These are phyloP conservation scores for Aspergillus sp. DNA, from an alignment of 2,329 filamentous ascomycete genomes.

Conservation along the genomic window DNA sequence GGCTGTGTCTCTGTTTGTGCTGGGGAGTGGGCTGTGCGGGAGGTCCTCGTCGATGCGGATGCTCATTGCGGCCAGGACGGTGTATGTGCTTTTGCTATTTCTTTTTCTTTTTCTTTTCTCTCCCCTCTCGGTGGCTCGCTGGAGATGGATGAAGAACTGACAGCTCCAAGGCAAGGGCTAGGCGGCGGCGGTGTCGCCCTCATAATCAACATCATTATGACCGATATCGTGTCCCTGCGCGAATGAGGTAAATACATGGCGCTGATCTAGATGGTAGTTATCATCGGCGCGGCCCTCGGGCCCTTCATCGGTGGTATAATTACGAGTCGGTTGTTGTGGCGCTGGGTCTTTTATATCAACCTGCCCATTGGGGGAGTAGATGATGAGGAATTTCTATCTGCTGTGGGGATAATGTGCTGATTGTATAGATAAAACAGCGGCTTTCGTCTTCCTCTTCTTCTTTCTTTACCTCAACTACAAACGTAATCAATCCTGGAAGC, in stretches of 20 bases:
- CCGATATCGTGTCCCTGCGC: constrained; percentile 52
- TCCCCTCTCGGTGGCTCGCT: background rate
- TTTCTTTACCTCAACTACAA: too few species aligned
- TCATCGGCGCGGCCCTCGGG: constrained; percentile 43
- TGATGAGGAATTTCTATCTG: too few species aligned
- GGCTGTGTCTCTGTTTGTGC: constrained; percentile 45
- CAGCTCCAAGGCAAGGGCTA: constrained; percentile 44
- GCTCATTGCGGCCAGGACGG: constrained; percentile 52
- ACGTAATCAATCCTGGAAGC: constrained; percentile 27
- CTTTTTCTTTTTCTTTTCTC: background rate
- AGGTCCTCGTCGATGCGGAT: constrained; percentile 43
- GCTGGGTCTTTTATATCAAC: constrained; percentile 30
- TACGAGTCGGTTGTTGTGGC: constrained; percentile 20
- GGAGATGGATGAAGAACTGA: background rate
- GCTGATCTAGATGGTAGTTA: constrained; percentile 39
- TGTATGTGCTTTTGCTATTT: constrained; percentile 30
- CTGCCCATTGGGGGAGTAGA: constrained; percentile 13
- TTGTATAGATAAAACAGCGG: too few species aligned
- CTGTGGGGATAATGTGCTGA: too few species aligned
- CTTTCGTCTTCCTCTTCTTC: constrained; percentile 33
- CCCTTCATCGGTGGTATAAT: constrained; percentile 21
- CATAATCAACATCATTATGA: constrained; percentile 50
- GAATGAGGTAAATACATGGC: constrained; percentile 47
- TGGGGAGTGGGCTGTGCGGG: constrained; percentile 55
- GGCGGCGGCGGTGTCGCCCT: constrained; percentile 46